Evolutionary conservation across 2,329 filamentous ascomycete species (phyloP).

Genomic region (Aspergillus arachidicola): DNA sequence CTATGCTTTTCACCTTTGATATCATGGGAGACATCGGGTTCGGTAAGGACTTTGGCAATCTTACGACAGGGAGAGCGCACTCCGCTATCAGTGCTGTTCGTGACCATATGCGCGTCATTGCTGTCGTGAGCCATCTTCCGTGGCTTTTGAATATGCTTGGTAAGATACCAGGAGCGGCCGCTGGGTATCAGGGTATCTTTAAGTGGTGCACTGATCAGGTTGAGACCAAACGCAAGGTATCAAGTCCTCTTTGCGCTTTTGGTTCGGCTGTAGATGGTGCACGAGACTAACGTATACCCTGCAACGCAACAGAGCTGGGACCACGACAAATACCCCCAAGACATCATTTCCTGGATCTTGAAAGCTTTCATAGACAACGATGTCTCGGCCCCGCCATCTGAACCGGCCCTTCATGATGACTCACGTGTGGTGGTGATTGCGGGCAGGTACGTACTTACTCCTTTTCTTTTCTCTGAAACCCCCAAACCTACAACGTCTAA

Average conservation of each 20-base stretch:
- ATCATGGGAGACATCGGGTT: constrained; percentile 49
- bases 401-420: constrained; percentile 18
- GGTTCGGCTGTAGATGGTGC: background rate
- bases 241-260: too few relatives aligned
- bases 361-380: constrained; percentile 19
- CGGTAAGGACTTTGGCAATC: constrained; percentile 39
- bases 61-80: constrained; percentile 21
- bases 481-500: background rate
- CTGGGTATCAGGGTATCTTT: background rate
- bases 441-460: constrained; percentile 11
- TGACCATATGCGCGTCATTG: constrained; percentile 19
- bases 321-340: constrained; percentile 14
- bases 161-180: background rate
- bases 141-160: constrained; percentile 11
- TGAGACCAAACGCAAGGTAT: background rate
- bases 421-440: constrained; percentile 18
- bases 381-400: constrained; percentile 13
- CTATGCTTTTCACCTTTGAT: constrained; percentile 42
- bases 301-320: background rate
- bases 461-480: too few relatives aligned
- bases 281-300: background rate
- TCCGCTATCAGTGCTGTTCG: constrained; percentile 20
- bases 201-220: background rate
- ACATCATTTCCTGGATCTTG: constrained; percentile 23
- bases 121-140: constrained; percentile 16